Percentiles rank a stretch among this genome's conserved stretches.
phyloP scores from a whole-genome alignment of 805 yeast species.

The Torulaspora quercuum region DNA sequence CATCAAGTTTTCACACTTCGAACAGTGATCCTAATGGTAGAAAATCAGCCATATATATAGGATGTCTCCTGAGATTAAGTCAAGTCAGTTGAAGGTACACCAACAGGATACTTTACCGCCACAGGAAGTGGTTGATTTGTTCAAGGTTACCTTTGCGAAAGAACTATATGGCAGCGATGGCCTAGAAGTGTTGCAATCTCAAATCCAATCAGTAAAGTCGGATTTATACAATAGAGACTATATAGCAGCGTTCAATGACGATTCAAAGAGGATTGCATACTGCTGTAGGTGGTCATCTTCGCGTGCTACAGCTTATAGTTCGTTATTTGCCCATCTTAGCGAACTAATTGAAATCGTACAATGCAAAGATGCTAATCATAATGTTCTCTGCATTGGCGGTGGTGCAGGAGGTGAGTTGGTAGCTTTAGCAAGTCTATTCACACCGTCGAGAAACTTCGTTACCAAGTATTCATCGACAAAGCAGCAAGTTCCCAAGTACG shows the following conservation, averaged over 20 bases:
- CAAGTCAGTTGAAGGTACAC: conserved; percentile 25
- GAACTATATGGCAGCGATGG: conserved; percentile 26
- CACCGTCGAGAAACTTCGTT: conserved; percentile 32
- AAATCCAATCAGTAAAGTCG: conserved; percentile 66
- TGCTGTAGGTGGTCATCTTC: conserved; percentile 85
- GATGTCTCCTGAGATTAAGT: conserved; percentile 7
- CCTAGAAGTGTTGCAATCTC: conserved; percentile 17
- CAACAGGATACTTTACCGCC: conserved; percentile 28
- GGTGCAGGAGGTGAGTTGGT: conserved; percentile 86
- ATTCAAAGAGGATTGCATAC: conserved; percentile 67
- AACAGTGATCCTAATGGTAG: too few relatives aligned
- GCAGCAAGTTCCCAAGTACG: conserved; percentile 14
- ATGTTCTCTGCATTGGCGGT: conserved; percentile 71
- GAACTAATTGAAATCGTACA: conserved; percentile 27
- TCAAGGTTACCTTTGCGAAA: conserved; percentile 27
- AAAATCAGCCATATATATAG: too few relatives aligned
- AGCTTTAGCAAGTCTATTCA: conserved; percentile 56
- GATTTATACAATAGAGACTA: conserved; percentile 70
- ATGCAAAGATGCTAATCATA: conserved; percentile 22
- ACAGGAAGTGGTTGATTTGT: conserved; percentile 33
- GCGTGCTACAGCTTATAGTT: conserved; percentile 68
- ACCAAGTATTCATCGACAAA: conserved; percentile 17
- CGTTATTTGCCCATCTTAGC: conserved; percentile 54
- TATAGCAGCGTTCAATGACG: conserved; percentile 60
- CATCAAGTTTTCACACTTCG: too few relatives aligned